Percentiles rank a stretch among this genome's conserved stretches.
Evolutionary conservation across 805 yeast genomes (phyloP).

Genomic region (Candida easanensis): DNA sequence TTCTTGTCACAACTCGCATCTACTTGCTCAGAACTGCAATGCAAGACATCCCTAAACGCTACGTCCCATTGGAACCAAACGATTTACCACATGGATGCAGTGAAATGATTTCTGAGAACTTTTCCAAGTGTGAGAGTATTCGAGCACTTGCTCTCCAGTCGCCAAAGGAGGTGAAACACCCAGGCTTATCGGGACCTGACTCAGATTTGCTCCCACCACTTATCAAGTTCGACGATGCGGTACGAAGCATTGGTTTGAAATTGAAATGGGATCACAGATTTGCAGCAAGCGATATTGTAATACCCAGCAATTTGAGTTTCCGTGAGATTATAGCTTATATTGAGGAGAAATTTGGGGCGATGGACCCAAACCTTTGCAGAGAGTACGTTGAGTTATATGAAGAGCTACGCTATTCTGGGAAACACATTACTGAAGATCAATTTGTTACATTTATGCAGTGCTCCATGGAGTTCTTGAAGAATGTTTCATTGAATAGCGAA

Average conservation of each 20-base stretch:
- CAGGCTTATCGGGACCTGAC: slow-evolving; percentile 48
- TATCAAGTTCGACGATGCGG: slow-evolving; percentile 48
- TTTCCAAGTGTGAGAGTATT: slow-evolving; percentile 41
- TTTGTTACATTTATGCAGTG: slow-evolving; percentile 57
- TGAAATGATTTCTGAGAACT: slow-evolving; percentile 37
- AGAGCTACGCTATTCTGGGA: slow-evolving; percentile 61
- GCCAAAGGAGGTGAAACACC: slow-evolving; percentile 42
- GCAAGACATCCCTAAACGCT: slow-evolving; percentile 75
- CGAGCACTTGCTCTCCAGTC: slow-evolving; percentile 39
- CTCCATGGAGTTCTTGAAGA: slow-evolving; percentile 34
- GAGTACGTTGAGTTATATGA: slow-evolving; percentile 60
- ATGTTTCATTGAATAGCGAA: slow-evolving; percentile 7
- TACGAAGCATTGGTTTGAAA: slow-evolving; percentile 58
- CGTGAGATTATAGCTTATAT: slow-evolving; percentile 41
- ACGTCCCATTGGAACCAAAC: slow-evolving; percentile 62
- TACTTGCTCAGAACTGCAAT: slow-evolving; percentile 54
- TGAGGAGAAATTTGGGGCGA: slow-evolving; percentile 22
- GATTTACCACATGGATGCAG: slow-evolving; percentile 53
- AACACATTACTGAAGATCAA: slow-evolving; percentile 53
- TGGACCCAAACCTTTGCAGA: slow-evolving; percentile 18
- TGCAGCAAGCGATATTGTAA: slow-evolving; percentile 31
- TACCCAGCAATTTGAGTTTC: slow-evolving; percentile 41
- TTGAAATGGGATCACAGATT: slow-evolving; percentile 46
- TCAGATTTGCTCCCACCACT: slow-evolving; percentile 37
- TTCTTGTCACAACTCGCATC: slow-evolving; percentile 58